Base-by-base conservation (phyloP, 176 grass and related monocot genomes). In the Thalia dealbata region DNA sequence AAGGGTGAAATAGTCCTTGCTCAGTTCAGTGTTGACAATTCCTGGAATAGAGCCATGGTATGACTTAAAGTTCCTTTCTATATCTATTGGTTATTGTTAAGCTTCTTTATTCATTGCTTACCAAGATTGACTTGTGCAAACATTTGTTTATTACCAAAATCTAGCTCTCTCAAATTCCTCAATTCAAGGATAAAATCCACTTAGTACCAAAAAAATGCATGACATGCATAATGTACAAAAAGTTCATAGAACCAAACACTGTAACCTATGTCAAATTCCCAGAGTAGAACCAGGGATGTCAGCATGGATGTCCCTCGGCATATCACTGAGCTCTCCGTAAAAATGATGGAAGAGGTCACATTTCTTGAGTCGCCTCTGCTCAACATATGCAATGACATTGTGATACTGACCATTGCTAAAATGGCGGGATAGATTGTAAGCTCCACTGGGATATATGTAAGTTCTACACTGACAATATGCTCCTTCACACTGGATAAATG, bases 11-110 rank as follows among this genome's bases (percentile, higher is more conserved):
- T 99, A 58, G 87, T 99, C 44, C 87, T 99, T 29, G 76, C 90
- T 52, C 90, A 99, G 48, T 99, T 99, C 81, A 86, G 82, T 52
- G 25, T 86, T 14, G 95, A 99, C 72, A 91, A 99, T 78, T 93
- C 90, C 16, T 99, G 95, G 95, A 99, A 99, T 66, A 88, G 95
- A 77, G 95, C 95, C 61, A 91, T 99, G 95, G 95, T 99, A 93
- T 61, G 35, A 14, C 1, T 61, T 22, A 32, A 59, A 22, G 24
- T 61, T 79, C 24, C 21, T 21, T n/a, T 61, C 41, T 43, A 43
- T 70, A 2, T 18, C 16, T 0, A 6, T 3, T 41, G 54, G 3
- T 3, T 56, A 12, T 52, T 18, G 10, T 50, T 14, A 38, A 21
- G 22, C 15, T 19, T 29, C 48, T 72, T 72, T 10, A 14, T 16